Evolutionary conservation across 202 grass and related monocot genomes (phyloP), one percentile per base, ranked within the genome.

Genomic region (Schoenoplectus triqueter): DNA sequence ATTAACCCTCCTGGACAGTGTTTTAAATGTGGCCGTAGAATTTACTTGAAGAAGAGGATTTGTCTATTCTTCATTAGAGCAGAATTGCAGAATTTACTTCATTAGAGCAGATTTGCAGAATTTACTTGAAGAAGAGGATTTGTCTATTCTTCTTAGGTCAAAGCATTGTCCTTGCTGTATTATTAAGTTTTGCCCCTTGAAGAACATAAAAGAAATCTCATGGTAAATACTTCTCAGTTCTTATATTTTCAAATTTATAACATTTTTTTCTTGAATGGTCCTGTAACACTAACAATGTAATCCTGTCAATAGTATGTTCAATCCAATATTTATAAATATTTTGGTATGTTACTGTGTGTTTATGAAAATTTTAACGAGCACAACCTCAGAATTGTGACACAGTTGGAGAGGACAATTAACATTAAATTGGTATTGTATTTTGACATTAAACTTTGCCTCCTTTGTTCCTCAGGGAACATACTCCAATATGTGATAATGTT

Each of bases 131-230:
- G 31, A 31, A 31, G 31, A 31, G 31, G 31, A 31, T 31, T 31
- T 31, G 31, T 31, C 31, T 31, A 31, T 31, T 31, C 66, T 98
- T 80, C 14, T 98, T 13, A 84, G 75, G 64, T 98, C 96, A 10
- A 87, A 95, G 40, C 93, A 98, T 54, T 88, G 81, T 0, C 93
- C 96, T 41, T 89, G 93, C 3, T 98, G 96, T 52, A 82, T 98
- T 7, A 84, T 98, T 45, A 87, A 98, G 78, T 98, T 98, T 88
- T 99, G 22, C 87, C 91, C 78, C 78, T 99, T 10, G 93, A 94
- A 10, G 88, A 95, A 73, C 90, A 88, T 55, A 95, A 89, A 68
- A 63, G 84, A 14, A 83, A 22, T 85, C 55, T 90, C 86, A 88
- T 95, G 96, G 91, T 98, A 88, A 80, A 63, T 42, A 79, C 55